These are phyloP conservation scores for Phylloboletellus chloephorus DNA, from an alignment of 1,284 basidiomycete species.

Conservation along the genomic window DNA sequence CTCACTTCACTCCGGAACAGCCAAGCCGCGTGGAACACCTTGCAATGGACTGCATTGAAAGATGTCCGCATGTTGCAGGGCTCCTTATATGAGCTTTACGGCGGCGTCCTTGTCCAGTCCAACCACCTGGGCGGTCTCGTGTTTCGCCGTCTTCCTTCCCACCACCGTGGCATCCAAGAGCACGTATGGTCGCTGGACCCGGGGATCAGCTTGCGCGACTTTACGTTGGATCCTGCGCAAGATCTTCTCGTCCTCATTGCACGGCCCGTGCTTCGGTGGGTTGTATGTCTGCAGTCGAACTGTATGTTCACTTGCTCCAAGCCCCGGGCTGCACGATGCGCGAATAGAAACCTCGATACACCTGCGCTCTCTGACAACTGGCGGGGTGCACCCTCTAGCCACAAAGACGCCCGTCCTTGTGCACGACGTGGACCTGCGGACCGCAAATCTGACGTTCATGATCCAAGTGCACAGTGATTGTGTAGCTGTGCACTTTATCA, in stretches of 20 bases:
- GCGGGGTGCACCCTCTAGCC: constrained; percentile 42
- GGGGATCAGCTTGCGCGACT: constrained; percentile 46
- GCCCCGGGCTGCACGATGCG: constrained; percentile 13
- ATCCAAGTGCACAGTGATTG: constrained; percentile 47
- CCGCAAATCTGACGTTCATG: constrained; percentile 33
- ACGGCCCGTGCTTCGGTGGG: constrained; percentile 31
- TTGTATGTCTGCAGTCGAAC: neutral
- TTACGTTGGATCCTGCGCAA: constrained; percentile 58
- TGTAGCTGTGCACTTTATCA: constrained; percentile 43
- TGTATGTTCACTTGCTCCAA: constrained; percentile 10
- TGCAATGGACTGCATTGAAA: constrained; percentile 37
- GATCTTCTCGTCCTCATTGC: constrained; percentile 53
- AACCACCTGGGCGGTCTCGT: constrained; percentile 29
- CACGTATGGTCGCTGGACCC: constrained; percentile 44
- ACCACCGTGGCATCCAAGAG: constrained; percentile 41
- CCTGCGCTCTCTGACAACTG: constrained; percentile 44
- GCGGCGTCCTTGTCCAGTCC: constrained; percentile 52
- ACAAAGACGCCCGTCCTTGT: constrained; percentile 32
- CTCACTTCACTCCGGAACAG: constrained; percentile 40
- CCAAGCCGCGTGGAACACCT: constrained; percentile 43
- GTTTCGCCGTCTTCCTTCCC: constrained; percentile 49
- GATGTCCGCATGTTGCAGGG: constrained; percentile 38
- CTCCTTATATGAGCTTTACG: constrained; percentile 53
- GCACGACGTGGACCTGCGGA: constrained; percentile 25
- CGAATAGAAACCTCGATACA: constrained; percentile 34